Evolutionary conservation across 345 rosid species (phyloP), one percentile per base, ranked within the genome.

Genomic region (Salix udensis): DNA sequence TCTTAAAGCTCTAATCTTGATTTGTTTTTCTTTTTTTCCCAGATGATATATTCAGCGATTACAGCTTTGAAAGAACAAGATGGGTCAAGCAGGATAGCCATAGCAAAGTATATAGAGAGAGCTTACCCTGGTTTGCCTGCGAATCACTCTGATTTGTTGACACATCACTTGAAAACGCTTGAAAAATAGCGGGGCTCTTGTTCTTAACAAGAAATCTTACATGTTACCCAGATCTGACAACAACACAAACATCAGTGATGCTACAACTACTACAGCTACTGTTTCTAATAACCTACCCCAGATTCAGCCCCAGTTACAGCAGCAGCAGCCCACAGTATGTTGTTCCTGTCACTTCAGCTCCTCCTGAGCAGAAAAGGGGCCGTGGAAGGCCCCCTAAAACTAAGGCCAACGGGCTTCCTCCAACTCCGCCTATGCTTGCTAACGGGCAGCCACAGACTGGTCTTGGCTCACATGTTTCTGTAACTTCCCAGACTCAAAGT

Each of bases 31-130:
- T 60, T n/a, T 34, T 23, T 74, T 68, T 68, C 19, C 68, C 40
- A 94, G 98, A 89, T 95, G 96, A 93, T 95, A 64, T 74, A 42
- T 31, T 80, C 78, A n/a, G 98, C 98, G 65, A 89, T 95, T 52
- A 60, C 85, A 62, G 89, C 89, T 68, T 79, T 91, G 76, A 91
- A 88, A 50, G 94, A 91, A 74, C 82, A 75, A 6, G 86, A 89
- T 13, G 98, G 98, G 61, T 95, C 98, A 39, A 95, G 94, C 81
- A 93, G 84, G 87, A 39, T 82, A 71, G 91, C 96, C n/a, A 95
- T 95, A 67, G 79, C 92, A 10, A 89, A 87, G 84, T 87, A 83
- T 81, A 89, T 93, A 37, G 88, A 88, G 84, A 70, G 76, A 76
- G 79, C 53, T 7, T 77, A 81, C 83, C 5, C 84, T 8, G 84